A percentile compares a stretch with the other conserved stretches of the same genome.
phyloP scores from a whole-genome alignment of 208 protist species.

The Polymyxa betae region DNA sequence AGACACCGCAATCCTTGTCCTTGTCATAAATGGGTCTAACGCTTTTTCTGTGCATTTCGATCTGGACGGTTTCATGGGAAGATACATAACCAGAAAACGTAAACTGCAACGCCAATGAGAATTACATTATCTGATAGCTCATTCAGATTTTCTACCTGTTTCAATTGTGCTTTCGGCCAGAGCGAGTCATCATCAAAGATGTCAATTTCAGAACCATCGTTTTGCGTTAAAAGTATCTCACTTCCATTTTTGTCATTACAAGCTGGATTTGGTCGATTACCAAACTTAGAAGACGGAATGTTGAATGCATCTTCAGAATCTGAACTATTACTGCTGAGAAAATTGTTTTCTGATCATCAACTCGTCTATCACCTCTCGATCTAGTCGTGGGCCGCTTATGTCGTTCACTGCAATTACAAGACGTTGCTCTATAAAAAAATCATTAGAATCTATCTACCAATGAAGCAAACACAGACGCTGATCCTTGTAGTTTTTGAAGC shows the following conservation, averaged over 20 bases:
- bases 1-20: neutral
- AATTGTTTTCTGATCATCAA: no score
- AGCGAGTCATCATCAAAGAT: neutral
- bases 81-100: neutral
- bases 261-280: neutral
- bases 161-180: neutral
- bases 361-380: no score
- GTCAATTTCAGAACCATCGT: neutral
- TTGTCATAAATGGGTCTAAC: neutral
- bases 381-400: no score
- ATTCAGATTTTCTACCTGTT: neutral
- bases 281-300: neutral
- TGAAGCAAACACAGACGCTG: neutral
- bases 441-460: neutral
- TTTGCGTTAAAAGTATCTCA: no score
- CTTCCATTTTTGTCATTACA: neutral
- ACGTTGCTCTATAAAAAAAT: neutral
- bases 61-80: neutral
- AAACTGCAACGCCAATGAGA: neutral
- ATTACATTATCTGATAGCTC: neutral
- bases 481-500: neutral
- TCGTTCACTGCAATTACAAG: no score
- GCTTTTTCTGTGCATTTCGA: neutral
- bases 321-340: no score
- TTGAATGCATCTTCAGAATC: neutral